phyloP scores from a whole-genome alignment of 1,139 yeast genomes.

The Candida tropicalis region DNA sequence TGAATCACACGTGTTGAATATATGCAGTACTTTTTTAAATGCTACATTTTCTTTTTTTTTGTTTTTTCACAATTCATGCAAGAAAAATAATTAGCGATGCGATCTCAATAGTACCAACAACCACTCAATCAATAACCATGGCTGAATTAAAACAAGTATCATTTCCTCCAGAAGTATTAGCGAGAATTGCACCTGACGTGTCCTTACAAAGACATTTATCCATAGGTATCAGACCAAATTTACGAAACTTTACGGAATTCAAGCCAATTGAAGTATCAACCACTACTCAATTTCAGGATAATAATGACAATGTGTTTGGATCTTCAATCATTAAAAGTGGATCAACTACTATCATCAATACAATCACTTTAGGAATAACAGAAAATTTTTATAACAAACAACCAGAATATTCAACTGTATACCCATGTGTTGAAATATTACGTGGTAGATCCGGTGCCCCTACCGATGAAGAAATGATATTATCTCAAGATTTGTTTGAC shows the following conservation, averaged over 20 bases:
- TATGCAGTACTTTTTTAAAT: neutral
- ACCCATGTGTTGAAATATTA: constrained; percentile 79
- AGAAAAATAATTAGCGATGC: neutral
- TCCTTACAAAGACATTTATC: constrained; percentile 78
- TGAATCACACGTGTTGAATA: neutral
- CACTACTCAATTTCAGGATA: constrained; percentile 31
- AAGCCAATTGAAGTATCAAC: constrained; percentile 51
- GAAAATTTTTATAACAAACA: constrained; percentile 42
- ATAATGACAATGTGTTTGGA: constrained; percentile 55
- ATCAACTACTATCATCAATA: constrained; percentile 73
- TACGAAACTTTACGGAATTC: constrained; percentile 73
- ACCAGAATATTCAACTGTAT: constrained; percentile 47
- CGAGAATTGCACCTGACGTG: constrained; percentile 83
- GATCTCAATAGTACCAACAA: neutral
- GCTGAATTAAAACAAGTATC: constrained; percentile 41
- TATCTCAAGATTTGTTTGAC: constrained; percentile 71
- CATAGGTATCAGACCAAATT: constrained; percentile 72
- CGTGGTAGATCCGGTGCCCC: constrained; percentile 83
- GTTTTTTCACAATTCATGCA: neutral
- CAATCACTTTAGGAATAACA: constrained; percentile 70
- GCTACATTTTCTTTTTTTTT: neutral
- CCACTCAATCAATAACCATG: neutral
- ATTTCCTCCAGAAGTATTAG: constrained; percentile 82
- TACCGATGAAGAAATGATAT: constrained; percentile 84
- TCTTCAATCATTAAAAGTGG: constrained; percentile 76